A percentile compares a stretch with the other conserved stretches of the same genome.
These are phyloP conservation scores for Rhododendron mucronatum DNA, from an alignment of 148 eudicot species.

Conservation along the genomic window DNA sequence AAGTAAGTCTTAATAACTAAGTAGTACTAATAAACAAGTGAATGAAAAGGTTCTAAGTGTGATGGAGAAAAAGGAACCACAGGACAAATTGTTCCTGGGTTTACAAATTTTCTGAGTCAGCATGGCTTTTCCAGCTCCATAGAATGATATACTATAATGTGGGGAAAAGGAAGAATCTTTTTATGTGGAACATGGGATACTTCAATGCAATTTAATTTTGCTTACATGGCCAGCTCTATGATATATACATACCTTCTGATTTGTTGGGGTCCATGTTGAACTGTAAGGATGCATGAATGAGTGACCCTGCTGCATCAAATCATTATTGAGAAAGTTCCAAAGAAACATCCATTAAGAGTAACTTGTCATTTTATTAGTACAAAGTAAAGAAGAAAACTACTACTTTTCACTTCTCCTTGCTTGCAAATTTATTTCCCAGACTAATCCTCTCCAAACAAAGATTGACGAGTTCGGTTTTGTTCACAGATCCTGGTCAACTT, in stretches of 20 bases:
- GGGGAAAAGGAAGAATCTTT: background rate
- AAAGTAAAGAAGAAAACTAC: background rate
- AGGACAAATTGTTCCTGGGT: background rate
- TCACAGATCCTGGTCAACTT: background rate
- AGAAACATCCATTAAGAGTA: background rate
- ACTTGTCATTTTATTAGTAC: background rate
- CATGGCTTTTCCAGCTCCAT: background rate
- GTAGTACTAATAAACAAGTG: background rate
- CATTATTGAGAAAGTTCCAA: background rate
- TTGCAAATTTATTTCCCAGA: background rate
- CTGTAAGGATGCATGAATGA: background rate
- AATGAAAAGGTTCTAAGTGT: background rate
- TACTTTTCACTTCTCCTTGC: background rate
- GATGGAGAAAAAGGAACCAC: background rate
- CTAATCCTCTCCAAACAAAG: background rate
- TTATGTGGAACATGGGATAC: background rate
- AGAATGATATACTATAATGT: background rate
- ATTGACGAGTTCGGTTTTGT: background rate
- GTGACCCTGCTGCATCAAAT: background rate
- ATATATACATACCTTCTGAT: background rate
- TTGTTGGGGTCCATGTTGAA: conserved; percentile 6
- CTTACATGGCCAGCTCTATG: background rate
- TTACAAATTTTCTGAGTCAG: background rate
- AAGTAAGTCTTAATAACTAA: background rate
- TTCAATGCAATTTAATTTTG: background rate